Base-by-base conservation (phyloP, 192 early-diverging fungal genomes). In the Podila horticola region DNA sequence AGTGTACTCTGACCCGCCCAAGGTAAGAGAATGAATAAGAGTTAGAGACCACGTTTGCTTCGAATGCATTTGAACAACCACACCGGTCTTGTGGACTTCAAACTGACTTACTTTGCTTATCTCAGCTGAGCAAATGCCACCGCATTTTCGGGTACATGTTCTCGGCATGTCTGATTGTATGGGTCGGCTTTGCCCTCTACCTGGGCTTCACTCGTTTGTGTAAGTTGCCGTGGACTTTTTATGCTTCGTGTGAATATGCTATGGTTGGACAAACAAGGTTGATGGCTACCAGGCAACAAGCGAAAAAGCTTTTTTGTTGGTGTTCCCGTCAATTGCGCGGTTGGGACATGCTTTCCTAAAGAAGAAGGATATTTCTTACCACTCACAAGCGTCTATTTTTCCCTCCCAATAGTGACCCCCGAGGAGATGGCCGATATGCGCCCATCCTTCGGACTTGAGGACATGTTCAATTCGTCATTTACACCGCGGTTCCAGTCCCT, bases 391-490 rank as follows among this genome's bases (percentile, higher is more conserved):
- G 3, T 55, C 4, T 24, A 3, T 26, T 24, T 10, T 26, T 24
- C 24, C 0, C 34, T 10, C 34, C 34, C 4, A 24, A 10, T 7
- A 55, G 52, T 55, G 52, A 12, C 52, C 52, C 52, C 52, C 15
- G 52, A 58, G 30, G 41, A 34, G 15, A 70, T 72, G 68, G 36
- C 17, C 9, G 71, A 81, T 48, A 81, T 81, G 77, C 62, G 71
- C 8, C 77, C 70, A 17, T 69, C 71, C 0, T 81, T 65, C 26
- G 61, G 52, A 10, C 65, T 81, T 11, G 77, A 81, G 36, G 71
- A 81, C 57, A 81, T 81, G 77, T 81, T 81, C 77, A 81, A 81
- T 15, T 41, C 48, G 12, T 73, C 77, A 15, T 81, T 73, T 41
- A 10, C 71, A 4, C 77, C 77, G 48, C 72, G 55, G 66, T 38